Evolutionary conservation across 306 rosid species (phyloP), one percentile per base, ranked within the genome.

Genomic region (Nissolia schottii): DNA sequence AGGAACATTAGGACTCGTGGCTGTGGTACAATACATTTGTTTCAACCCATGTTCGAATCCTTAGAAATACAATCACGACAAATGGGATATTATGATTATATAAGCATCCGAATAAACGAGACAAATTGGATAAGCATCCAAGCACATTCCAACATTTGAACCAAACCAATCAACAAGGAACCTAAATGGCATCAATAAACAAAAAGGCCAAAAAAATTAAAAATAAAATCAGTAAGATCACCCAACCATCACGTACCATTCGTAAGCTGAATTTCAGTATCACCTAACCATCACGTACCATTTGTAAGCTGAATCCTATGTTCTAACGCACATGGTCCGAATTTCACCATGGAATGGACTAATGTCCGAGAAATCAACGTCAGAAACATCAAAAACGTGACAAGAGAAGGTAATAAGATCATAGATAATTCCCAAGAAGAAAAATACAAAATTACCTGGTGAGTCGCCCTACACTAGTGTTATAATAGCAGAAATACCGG

Each of bases 201-300:
- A 24, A 20, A 48, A 48, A 5, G 11, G 4, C 23, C 20, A 68
- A 51, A 37, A 20, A 37, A n/a, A 41, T 0, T 2, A 37, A 15
- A 23, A 24, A 46, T 14, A 25, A 34, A 2, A 35, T 10, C 41
- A 32, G 67, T 6, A 22, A 43, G 12, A 58, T 29, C 55, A 68
- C 40, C 51, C 24, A 72, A 58, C 58, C 63, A 77, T 71, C 68
- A 51, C 12, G 43, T 43, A 18, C 31, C 10, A 59, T 65, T 63
- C 10, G 59, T 25, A 41, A 24, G 46, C 40, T 24, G 56, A 23
- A 24, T 35, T n/a, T 10, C 41, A 32, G 67, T 6, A 22, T 29
- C 55, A 68, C 40, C 51, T 31, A 72, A 58, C 58, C 63, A 77
- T 71, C 68, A 51, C 12, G 43, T 43, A 18, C 31, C 10, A 59